Conservation (phyloP, 106 monocot genomes). For the Alisma plantagoaquatica region DNA sequence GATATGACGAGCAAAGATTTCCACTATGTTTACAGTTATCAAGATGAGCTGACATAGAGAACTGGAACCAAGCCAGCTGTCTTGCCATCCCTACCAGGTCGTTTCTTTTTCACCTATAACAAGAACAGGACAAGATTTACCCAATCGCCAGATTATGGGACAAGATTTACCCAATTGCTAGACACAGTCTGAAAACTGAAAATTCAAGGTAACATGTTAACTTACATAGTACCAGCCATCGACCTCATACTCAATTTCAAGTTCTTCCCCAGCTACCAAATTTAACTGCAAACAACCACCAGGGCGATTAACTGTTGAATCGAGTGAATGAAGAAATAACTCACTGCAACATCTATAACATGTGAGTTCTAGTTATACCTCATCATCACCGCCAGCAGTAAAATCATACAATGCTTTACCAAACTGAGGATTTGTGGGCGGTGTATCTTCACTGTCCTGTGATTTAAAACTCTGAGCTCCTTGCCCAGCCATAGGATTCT, state of each 20-base stretch:
- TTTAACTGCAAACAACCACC: constrained; percentile 79
- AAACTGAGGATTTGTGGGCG: constrained; percentile 50
- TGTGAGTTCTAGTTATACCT: no score
- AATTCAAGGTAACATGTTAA: no score
- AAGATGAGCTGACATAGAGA: constrained; percentile 72
- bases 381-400: constrained; percentile 97
- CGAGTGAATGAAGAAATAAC: no score
- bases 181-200: no score
- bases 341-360: no score
- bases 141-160: no score
- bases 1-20: no score
- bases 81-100: constrained; percentile 93
- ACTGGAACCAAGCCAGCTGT: constrained; percentile 90
- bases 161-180: no score
- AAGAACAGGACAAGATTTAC: no score
- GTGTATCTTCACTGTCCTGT: constrained; percentile 30
- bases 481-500: constrained; percentile 68
- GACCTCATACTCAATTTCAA: constrained; percentile 95
- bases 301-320: no score
- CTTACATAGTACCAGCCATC: constrained; percentile 99
- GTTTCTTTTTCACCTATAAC: constrained; percentile 89
- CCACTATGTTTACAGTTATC: constrained; percentile 5
- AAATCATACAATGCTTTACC: constrained; percentile 96
- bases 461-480: constrained; percentile 58
- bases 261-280: constrained; percentile 82